These are phyloP conservation scores for Fraxinus pennsylvanica DNA, from an alignment of 257 asterid genomes.

Conservation along the genomic window DNA sequence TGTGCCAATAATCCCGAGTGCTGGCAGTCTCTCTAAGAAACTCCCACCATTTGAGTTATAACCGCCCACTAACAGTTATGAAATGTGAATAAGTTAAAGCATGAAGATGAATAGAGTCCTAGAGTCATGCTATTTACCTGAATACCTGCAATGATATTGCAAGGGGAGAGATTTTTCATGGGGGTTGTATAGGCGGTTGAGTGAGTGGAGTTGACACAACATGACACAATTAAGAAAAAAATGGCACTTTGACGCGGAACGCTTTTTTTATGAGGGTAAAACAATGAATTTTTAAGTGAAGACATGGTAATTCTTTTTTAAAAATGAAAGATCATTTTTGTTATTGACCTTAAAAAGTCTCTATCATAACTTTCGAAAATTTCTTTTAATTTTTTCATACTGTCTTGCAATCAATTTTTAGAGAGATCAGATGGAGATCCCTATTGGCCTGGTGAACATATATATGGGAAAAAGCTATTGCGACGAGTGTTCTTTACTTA, in stretches of 20 bases:
- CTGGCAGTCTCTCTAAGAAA: background rate
- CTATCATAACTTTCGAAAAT: background rate
- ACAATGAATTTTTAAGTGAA: too few species aligned
- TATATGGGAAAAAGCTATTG: background rate
- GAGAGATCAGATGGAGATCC: background rate
- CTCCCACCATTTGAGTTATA: too few species aligned
- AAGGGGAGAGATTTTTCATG: background rate
- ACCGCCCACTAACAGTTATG: too few species aligned
- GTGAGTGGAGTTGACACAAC: background rate
- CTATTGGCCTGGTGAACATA: background rate
- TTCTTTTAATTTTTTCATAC: background rate
- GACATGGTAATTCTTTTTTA: background rate
- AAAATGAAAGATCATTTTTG: too few species aligned
- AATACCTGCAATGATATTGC: background rate
- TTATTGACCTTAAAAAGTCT: background rate
- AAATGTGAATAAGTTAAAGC: too few species aligned
- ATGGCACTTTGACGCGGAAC: background rate
- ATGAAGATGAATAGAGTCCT: conserved; percentile 5
- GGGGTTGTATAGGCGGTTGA: background rate
- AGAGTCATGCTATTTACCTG: background rate
- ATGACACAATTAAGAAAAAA: background rate
- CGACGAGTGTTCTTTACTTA: background rate
- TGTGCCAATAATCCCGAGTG: background rate
- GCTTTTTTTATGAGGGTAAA: too few species aligned
- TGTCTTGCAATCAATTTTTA: too few species aligned